phyloP scores from a whole-genome alignment of 129 eudicot genomes.

The Lactuca sativa region DNA sequence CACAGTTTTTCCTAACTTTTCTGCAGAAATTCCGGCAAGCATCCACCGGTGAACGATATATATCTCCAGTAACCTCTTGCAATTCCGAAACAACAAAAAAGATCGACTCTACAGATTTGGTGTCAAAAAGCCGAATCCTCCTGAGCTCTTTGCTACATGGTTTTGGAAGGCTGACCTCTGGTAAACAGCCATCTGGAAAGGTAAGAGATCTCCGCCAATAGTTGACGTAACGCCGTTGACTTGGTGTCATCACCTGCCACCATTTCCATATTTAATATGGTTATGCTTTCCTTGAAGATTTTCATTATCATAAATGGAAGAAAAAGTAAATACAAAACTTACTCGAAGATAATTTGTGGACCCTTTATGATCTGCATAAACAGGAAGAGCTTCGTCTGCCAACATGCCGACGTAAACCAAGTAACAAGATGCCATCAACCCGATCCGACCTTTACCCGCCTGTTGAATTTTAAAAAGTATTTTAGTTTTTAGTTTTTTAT shows the following conservation, averaged over 20 bases:
- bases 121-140: slow-evolving; percentile 55
- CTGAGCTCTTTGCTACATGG: slow-evolving; percentile 50
- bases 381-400: slow-evolving; percentile 69
- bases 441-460: slow-evolving; percentile 90
- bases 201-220: slow-evolving; percentile 65
- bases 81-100: slow-evolving; percentile 56
- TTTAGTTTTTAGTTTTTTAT: no score
- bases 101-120: slow-evolving; percentile 43
- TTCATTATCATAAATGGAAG: no score
- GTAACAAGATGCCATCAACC: slow-evolving; percentile 68
- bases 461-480: slow-evolving; percentile 24
- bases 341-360: slow-evolving; percentile 68
- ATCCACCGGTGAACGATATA: slow-evolving; percentile 42
- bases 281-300: no score
- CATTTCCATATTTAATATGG: neutral
- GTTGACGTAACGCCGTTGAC: slow-evolving; percentile 71
- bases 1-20: slow-evolving; percentile 26
- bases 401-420: slow-evolving; percentile 62
- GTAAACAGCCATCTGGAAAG: slow-evolving; percentile 31
- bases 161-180: slow-evolving; percentile 49
- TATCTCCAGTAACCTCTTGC: slow-evolving; percentile 52
- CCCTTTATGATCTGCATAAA: slow-evolving; percentile 65
- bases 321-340: neutral
- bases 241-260: slow-evolving; percentile 72
- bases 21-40: slow-evolving; percentile 53